Evolutionary conservation across 2,329 filamentous ascomycete species (phyloP).

Genomic region (Xylariaceae sp.): DNA sequence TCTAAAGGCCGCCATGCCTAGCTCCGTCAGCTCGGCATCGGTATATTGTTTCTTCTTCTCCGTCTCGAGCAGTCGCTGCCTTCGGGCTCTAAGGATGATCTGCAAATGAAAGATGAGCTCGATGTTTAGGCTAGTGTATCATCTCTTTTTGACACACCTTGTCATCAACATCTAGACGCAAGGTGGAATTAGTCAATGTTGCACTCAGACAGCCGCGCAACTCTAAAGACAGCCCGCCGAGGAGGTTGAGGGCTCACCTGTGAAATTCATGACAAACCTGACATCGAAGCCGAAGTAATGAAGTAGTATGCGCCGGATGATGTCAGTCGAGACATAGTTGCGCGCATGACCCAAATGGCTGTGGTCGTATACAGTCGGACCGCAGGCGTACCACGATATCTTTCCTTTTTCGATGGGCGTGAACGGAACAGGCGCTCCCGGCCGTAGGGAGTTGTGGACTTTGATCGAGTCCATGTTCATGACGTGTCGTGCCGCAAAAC

Average conservation of each 20-base stretch:
- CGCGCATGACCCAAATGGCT: constrained; percentile 80
- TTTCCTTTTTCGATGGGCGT: constrained; percentile 73
- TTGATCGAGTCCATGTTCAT: constrained; percentile 66
- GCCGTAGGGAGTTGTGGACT: constrained; percentile 80
- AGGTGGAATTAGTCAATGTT: constrained; percentile 10
- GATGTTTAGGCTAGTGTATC: constrained; percentile 63
- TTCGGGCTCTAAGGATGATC: constrained; percentile 70
- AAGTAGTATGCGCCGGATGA: constrained; percentile 80
- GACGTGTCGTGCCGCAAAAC: constrained; percentile 45
- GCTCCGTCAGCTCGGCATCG: constrained; percentile 52
- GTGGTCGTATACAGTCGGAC: constrained; percentile 82
- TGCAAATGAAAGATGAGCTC: constrained; percentile 56
- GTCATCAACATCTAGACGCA: constrained; percentile 69
- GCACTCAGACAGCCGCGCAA: background rate
- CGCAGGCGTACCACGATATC: constrained; percentile 88
- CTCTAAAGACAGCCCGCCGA: background rate
- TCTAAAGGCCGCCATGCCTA: constrained; percentile 61
- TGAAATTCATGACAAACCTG: constrained; percentile 92
- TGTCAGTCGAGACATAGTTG: constrained; percentile 91
- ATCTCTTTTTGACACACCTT: constrained; percentile 66
- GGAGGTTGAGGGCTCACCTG: constrained; percentile 43
- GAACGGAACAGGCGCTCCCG: constrained; percentile 76
- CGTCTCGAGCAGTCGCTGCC: constrained; percentile 82
- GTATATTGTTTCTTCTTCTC: constrained; percentile 72
- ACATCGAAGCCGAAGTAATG: constrained; percentile 86